Evolutionary conservation across 768 basidiomycete genomes (phyloP).

Genomic region (Rubroboletus pulcherrimus): DNA sequence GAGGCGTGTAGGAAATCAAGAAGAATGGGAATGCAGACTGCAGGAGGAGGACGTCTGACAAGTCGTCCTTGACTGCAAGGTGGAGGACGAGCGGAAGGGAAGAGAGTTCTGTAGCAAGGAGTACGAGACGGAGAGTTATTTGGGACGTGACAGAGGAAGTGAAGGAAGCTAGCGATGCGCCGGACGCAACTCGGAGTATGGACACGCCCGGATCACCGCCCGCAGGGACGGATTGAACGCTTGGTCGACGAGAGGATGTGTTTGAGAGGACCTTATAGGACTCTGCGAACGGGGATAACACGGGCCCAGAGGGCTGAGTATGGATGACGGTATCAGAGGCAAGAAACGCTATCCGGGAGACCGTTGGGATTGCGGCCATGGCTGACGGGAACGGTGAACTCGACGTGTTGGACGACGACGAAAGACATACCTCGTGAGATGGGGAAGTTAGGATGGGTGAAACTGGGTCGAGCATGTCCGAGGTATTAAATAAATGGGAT

Average conservation of each 20-base stretch:
- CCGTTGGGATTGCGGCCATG: constrained; percentile 36
- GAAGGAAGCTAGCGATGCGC: constrained; percentile 52
- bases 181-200: constrained; percentile 45
- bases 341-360: constrained; percentile 69
- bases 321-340: constrained; percentile 66
- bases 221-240: constrained; percentile 48
- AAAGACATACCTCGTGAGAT: constrained; percentile 5
- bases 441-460: neutral
- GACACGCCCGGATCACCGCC: constrained; percentile 64
- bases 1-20: constrained; percentile 68
- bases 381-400: constrained; percentile 3
- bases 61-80: constrained; percentile 59
- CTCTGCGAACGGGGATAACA: constrained; percentile 37
- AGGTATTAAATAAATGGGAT: neutral
- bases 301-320: constrained; percentile 43
- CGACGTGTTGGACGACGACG: neutral
- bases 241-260: constrained; percentile 38
- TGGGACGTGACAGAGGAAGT: constrained; percentile 52
- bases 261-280: constrained; percentile 32
- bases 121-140: constrained; percentile 55
- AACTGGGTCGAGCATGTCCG: neutral
- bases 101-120: constrained; percentile 67
- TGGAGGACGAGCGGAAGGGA: constrained; percentile 66
- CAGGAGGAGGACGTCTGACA: constrained; percentile 73
- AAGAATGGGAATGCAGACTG: constrained; percentile 79